Evolutionary conservation across 2,329 filamentous ascomycete species (phyloP).

Genomic region (Cladorrhinum sp.): DNA sequence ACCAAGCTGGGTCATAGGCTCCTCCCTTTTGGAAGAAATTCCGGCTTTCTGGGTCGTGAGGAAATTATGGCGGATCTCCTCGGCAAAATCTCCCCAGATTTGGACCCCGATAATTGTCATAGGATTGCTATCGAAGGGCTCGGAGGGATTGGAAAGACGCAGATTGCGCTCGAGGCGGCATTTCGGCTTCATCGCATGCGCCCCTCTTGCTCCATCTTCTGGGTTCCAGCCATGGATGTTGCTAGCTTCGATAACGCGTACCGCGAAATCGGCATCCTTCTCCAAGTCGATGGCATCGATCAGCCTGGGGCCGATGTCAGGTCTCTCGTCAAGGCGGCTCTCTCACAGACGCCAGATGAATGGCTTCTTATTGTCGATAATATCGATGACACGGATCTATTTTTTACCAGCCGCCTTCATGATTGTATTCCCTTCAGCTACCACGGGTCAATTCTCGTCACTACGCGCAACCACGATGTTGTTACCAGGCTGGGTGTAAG

Average conservation of each 20-base stretch:
- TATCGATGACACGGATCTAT: conserved; percentile 37
- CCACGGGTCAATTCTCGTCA: conserved; percentile 34
- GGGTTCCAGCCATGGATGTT: conserved; percentile 34
- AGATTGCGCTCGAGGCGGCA: conserved; percentile 37
- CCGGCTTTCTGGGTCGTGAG: conserved; percentile 28
- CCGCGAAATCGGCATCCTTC: conserved; percentile 34
- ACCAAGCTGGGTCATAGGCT: too few species aligned
- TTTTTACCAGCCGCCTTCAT: conserved; percentile 26
- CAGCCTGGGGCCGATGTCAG: conserved; percentile 37
- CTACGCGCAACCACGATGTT: conserved; percentile 22
- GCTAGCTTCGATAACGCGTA: conserved; percentile 37
- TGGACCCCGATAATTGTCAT: conserved; percentile 25
- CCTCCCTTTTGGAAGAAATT: conserved; percentile 26
- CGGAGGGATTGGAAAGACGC: conserved; percentile 39
- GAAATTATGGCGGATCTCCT: conserved; percentile 21
- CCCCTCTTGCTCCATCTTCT: conserved; percentile 39
- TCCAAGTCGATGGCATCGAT: conserved; percentile 25
- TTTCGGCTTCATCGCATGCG: conserved; percentile 28
- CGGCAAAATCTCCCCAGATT: conserved; percentile 3
- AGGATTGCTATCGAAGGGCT: conserved; percentile 31
- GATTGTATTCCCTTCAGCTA: conserved; percentile 33
- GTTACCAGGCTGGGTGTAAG: neutral
- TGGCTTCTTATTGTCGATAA: conserved; percentile 48
- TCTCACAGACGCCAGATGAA: conserved; percentile 28
- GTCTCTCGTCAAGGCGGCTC: conserved; percentile 33